These are phyloP conservation scores for Pseudozyma sp. DNA, from an alignment of 1,284 basidiomycete genomes.

Conservation along the genomic window DNA sequence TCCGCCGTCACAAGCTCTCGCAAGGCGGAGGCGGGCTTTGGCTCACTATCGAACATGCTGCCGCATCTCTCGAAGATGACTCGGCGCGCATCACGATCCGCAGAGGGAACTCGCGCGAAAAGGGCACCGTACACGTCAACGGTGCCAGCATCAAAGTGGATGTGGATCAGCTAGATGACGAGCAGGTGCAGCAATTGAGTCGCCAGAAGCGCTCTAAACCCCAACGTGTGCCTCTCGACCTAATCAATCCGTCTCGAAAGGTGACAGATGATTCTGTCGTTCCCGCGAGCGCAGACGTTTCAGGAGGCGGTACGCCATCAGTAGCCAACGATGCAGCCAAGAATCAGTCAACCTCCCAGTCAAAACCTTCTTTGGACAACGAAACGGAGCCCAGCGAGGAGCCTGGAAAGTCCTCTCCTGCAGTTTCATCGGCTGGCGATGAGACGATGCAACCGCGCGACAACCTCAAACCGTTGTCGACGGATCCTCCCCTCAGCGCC, in stretches of 20 bases:
- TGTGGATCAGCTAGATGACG: conserved; percentile 86
- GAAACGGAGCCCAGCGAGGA: background rate
- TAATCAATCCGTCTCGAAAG: conserved; percentile 21
- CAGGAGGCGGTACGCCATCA: conserved; percentile 3
- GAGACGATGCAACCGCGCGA: conserved; percentile 13
- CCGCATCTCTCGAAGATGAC: conserved; percentile 79
- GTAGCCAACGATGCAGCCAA: conserved; percentile 3
- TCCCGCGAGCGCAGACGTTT: background rate
- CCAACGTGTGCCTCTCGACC: conserved; percentile 88
- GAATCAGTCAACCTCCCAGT: conserved; percentile 8
- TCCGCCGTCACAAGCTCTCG: conserved; percentile 87
- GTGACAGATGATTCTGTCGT: conserved; percentile 3
- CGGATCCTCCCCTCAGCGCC: conserved; percentile 10
- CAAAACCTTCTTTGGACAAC: background rate
- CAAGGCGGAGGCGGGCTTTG: conserved; percentile 92
- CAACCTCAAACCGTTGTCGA: background rate
- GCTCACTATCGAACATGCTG: conserved; percentile 91
- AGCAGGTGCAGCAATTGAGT: conserved; percentile 84
- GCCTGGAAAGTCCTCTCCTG: background rate
- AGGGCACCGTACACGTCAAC: conserved; percentile 86
- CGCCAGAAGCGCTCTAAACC: conserved; percentile 89
- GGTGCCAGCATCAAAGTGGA: conserved; percentile 88
- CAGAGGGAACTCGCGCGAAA: conserved; percentile 76
- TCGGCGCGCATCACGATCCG: conserved; percentile 77
- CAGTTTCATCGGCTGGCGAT: background rate